Percentiles rank a stretch among this genome's conserved stretches.
phyloP scores from a whole-genome alignment of 176 grass and related monocot species.

The Oryza rufipogon region DNA sequence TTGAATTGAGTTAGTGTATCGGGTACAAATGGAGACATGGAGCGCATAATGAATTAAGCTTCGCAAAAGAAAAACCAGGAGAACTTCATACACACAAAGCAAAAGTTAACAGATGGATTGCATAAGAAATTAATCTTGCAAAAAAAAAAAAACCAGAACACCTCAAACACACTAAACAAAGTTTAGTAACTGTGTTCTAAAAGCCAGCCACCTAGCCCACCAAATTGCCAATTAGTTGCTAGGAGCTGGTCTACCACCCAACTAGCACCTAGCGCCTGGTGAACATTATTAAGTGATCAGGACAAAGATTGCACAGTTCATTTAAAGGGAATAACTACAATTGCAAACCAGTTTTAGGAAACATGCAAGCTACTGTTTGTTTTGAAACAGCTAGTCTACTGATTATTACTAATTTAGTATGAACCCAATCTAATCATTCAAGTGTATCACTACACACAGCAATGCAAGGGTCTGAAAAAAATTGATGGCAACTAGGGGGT shows the following conservation, averaged over 20 bases:
- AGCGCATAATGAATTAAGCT: slow-evolving; percentile 5
- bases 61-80: background rate
- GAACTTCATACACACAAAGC: background rate
- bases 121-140: slow-evolving; percentile 6
- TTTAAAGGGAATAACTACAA: background rate
- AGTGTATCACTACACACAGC: background rate
- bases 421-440: background rate
- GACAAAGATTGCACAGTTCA: background rate
- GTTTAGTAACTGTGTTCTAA: background rate
- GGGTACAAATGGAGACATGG: slow-evolving; percentile 1
- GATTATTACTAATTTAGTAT: background rate
- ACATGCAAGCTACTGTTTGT: background rate
- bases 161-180: background rate
- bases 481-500: background rate
- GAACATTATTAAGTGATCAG: background rate
- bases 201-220: background rate
- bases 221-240: background rate
- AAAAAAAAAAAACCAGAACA: background rate
- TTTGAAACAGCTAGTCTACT: background rate
- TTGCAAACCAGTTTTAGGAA: background rate
- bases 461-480: background rate
- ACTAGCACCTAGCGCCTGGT: background rate
- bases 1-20: slow-evolving; percentile 19
- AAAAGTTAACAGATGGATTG: background rate
- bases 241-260: background rate